Conservation (phyloP, 2,329 filamentous ascomycete genomes). For the Cytospora paraplurivora region DNA sequence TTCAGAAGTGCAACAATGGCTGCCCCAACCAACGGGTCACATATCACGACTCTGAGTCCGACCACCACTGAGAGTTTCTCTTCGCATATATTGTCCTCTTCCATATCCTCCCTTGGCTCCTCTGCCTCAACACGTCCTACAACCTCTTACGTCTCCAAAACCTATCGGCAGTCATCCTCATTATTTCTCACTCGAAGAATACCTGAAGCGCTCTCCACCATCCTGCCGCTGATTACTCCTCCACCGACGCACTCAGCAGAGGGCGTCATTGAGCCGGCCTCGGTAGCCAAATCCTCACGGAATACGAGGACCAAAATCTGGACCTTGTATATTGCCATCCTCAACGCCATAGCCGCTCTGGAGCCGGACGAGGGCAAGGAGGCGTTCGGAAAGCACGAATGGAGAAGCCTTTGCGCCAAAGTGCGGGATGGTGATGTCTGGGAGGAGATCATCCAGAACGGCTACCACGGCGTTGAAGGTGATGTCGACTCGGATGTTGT, state of each 20-base stretch:
- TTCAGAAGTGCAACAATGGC: conserved; percentile 13
- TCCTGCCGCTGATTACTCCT: conserved; percentile 78
- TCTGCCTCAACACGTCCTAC: conserved; percentile 62
- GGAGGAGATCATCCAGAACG: conserved; percentile 86
- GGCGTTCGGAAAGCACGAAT: conserved; percentile 81
- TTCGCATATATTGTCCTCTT: conserved; percentile 58
- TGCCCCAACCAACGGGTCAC: conserved; percentile 40
- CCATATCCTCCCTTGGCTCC: conserved; percentile 69
- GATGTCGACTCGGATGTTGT: conserved; percentile 95
- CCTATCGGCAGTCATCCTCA: conserved; percentile 91
- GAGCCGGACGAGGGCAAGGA: conserved; percentile 88
- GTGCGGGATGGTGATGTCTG: conserved; percentile 90
- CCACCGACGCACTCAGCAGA: conserved; percentile 47
- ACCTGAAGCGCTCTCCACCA: conserved; percentile 82
- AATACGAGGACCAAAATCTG: conserved; percentile 92
- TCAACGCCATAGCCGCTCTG: conserved; percentile 89
- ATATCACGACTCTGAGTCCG: conserved; percentile 49
- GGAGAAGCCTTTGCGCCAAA: conserved; percentile 78
- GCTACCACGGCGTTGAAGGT: conserved; percentile 85
- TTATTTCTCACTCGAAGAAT: conserved; percentile 93
- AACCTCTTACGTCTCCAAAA: conserved; percentile 79
- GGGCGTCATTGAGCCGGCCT: conserved; percentile 58
- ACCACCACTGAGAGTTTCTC: conserved; percentile 48
- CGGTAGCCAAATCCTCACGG: conserved; percentile 77
- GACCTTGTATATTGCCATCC: conserved; percentile 92